These are phyloP conservation scores for Parastagonospora avenae DNA, from an alignment of 2,329 filamentous ascomycete genomes.

Conservation along the genomic window DNA sequence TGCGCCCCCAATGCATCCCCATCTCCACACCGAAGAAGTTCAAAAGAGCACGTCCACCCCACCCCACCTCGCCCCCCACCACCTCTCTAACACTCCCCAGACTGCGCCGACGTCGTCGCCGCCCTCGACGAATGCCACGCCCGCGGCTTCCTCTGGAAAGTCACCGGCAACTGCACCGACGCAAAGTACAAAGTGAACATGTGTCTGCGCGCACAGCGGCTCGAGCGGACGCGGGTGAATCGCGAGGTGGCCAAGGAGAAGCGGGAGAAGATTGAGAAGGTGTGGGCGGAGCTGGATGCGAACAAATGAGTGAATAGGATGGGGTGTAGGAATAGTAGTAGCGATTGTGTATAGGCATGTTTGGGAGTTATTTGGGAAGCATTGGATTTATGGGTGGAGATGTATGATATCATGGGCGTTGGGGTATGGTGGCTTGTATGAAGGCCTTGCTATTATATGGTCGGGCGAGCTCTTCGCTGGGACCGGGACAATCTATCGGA, in stretches of 20 bases:
- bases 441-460: slow-evolving; percentile 6
- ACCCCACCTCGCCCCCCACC: not conserved
- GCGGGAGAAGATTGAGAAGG: slow-evolving; percentile 73
- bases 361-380: not conserved
- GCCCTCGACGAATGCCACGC: slow-evolving; percentile 96
- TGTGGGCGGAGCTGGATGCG: slow-evolving; percentile 78
- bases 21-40: slow-evolving; percentile 92
- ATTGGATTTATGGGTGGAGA: not conserved
- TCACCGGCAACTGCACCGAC: slow-evolving; percentile 86
- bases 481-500: slow-evolving; percentile 4
- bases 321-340: not conserved
- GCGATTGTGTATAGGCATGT: not conserved
- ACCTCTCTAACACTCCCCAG: slow-evolving; percentile 55
- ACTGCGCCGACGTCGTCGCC: slow-evolving; percentile 91
- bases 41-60: slow-evolving; percentile 64
- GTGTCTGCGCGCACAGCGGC: slow-evolving; percentile 80
- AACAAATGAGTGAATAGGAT: slow-evolving; percentile 55
- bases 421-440: not conserved
- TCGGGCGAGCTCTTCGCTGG: slow-evolving; percentile 4
- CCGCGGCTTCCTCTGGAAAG: slow-evolving; percentile 89
- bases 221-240: slow-evolving; percentile 78
- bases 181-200: slow-evolving; percentile 82
- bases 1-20: slow-evolving; percentile 81
- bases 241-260: slow-evolving; percentile 70
- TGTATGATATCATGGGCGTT: slow-evolving; percentile 3